Percentiles rank a stretch among this genome's conserved stretches.
Conservation (phyloP, 2,329 filamentous ascomycete genomes). For the Neurospora sp. region DNA sequence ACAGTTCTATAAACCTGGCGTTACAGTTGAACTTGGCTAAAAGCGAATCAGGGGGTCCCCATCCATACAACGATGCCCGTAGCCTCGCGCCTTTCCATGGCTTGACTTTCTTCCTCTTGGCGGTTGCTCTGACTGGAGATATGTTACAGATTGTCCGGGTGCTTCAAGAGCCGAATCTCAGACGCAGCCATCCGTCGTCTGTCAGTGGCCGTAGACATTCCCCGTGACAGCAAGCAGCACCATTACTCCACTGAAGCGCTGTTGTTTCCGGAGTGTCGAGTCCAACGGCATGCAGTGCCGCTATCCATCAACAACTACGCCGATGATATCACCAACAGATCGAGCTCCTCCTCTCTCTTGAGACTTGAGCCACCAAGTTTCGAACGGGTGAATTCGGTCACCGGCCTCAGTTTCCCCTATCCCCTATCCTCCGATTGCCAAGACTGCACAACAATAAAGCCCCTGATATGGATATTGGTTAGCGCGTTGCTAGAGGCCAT, state of each 20-base stretch:
- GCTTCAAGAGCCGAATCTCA: not conserved
- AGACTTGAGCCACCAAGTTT: not conserved
- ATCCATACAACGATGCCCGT: not conserved
- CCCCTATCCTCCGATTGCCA: not conserved
- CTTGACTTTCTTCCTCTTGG: not conserved
- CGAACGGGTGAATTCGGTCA: not conserved
- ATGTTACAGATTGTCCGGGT: not conserved
- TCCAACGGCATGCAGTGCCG: not conserved
- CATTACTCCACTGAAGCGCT: not conserved
- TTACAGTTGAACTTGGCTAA: not conserved
- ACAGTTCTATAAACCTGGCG: not conserved
- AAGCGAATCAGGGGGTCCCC: not conserved
- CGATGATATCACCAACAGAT: not conserved
- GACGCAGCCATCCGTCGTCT: not conserved
- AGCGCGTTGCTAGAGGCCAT: not conserved
- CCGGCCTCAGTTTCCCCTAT: not conserved
- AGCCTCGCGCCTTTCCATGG: not conserved
- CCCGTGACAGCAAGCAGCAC: not conserved
- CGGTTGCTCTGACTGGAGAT: not conserved
- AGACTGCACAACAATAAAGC: not conserved
- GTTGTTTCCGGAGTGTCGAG: not conserved
- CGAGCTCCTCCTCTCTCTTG: not conserved
- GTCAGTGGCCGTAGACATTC: not conserved
- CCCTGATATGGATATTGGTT: not conserved
- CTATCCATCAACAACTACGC: not conserved